phyloP scores from a whole-genome alignment of 2,329 filamentous ascomycete genomes.

The Neonectria coccinea region DNA sequence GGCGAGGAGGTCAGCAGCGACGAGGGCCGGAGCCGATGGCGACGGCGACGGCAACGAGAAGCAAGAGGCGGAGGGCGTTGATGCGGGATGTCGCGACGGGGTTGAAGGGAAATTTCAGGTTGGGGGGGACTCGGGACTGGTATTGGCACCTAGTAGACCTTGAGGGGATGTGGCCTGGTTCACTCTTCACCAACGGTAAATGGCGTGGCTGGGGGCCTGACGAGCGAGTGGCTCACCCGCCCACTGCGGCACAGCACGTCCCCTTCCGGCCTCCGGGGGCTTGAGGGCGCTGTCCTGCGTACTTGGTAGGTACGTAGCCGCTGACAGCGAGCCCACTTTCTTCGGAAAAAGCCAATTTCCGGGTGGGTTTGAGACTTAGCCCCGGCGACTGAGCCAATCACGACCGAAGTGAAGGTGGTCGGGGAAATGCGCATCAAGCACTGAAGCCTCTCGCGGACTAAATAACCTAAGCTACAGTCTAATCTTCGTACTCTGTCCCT shows the following conservation, averaged over 20 bases:
- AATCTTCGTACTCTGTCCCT: background rate
- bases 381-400: slow-evolving; percentile 9
- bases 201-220: slow-evolving; percentile 54
- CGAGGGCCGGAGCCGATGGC: slow-evolving; percentile 38
- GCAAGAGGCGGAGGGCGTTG: slow-evolving; percentile 36
- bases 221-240: slow-evolving; percentile 21
- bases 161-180: slow-evolving; percentile 41
- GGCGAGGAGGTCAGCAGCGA: slow-evolving; percentile 42
- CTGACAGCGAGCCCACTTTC: background rate
- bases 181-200: slow-evolving; percentile 50
- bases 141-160: slow-evolving; percentile 43
- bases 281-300: background rate
- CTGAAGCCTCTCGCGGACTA: background rate
- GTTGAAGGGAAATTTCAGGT: slow-evolving; percentile 40
- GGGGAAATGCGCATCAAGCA: background rate
- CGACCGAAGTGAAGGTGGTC: background rate
- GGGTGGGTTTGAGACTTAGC: slow-evolving; percentile 16
- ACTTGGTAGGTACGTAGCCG: slow-evolving; percentile 2
- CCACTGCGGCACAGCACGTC: slow-evolving; percentile 19
- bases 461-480: background rate
- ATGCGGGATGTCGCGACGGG: slow-evolving; percentile 44
- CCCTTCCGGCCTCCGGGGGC: background rate
- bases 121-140: slow-evolving; percentile 46
- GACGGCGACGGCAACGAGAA: slow-evolving; percentile 43
- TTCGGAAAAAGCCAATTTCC: slow-evolving; percentile 26